phyloP scores from a whole-genome alignment of 305 asterid genomes.

The Solanum aculeatissimum region DNA sequence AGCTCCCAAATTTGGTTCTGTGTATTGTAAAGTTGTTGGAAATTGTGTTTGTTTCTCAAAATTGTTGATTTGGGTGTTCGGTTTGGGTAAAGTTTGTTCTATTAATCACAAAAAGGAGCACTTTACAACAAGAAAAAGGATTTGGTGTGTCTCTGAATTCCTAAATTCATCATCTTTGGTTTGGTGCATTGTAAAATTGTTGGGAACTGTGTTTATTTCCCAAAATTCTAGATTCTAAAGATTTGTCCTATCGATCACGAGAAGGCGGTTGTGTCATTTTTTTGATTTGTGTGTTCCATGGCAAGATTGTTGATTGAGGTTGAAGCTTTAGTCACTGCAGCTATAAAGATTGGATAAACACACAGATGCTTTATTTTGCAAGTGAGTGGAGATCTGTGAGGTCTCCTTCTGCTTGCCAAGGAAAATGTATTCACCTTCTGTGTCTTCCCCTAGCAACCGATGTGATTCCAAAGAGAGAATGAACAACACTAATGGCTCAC shows the following conservation, averaged over 20 bases:
- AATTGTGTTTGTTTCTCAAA: background rate
- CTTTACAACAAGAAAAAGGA: background rate
- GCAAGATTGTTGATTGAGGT: background rate
- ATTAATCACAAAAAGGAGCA: background rate
- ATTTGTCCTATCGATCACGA: background rate
- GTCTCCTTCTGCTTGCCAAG: conserved; percentile 1
- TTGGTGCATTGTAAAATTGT: background rate
- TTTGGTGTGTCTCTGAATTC: background rate
- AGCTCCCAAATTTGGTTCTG: background rate
- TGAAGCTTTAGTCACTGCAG: background rate
- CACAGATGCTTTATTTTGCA: background rate
- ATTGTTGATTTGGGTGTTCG: background rate
- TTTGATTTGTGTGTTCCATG: background rate
- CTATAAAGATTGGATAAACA: background rate
- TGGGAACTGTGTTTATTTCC: background rate
- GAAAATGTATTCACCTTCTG: conserved; percentile 21
- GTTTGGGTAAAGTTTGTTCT: background rate
- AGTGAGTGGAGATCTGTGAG: background rate
- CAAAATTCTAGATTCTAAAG: background rate
- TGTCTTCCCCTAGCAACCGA: background rate
- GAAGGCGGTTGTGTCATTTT: background rate
- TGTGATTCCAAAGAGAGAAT: conserved; percentile 1
- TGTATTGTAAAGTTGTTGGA: background rate
- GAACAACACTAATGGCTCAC: conserved; percentile 13
- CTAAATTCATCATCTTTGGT: background rate